Base-by-base conservation (phyloP, 257 asterid genomes). In the Nicotiana tabacum region DNA sequence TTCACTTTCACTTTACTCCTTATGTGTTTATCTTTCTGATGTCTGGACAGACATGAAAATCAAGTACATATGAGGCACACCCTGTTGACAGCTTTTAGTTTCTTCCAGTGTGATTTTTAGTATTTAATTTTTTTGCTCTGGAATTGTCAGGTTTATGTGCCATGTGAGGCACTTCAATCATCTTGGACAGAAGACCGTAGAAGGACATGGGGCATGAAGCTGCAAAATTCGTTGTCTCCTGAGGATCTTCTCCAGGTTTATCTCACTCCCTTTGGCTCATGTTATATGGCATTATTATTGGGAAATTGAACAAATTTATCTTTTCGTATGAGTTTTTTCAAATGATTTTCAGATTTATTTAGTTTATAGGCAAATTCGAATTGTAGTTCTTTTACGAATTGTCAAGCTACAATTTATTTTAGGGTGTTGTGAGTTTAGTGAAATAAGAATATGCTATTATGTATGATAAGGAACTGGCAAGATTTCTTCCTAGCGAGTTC, bases 181-280 rank as follows among this genome's bases (percentile, higher is more conserved):
- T 90, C 91, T 80, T 96, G 99, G 99, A 88, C 93, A 11, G 97
- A 91, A 87, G 97, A 93, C 60, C 55, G 72, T 55, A 88, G 99
- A 87, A 87, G 85, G 81, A 82, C 87, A 17, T 96, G 98, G 98
- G 98, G 96, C 69, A 61, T 86, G 27, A 93, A 87, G 90, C 89
- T 96, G 85, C 95, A 90, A 66, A 89, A 72, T 76, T 85, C 92
- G 39, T 90, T 92, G 55, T 91, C 94, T 18, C 70, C 88, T 0
- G 96, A 96, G 82, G 92, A 86, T 81, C 92, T 94, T 81, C 87
- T 92, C 60, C 97, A 94, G 99, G 99, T 96, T 76, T 80, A 29
- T 51, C 46, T 51, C 64, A 29, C 55, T 24, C 29, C 17, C 61
- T 15, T 18, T 29, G 18, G 17, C 64, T 64, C 4, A 16, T 77